A percentile compares a stretch with the other conserved stretches of the same genome.
Evolutionary conservation across 768 basidiomycete genomes (phyloP).

Genomic region (Lepiota subincarnata): DNA sequence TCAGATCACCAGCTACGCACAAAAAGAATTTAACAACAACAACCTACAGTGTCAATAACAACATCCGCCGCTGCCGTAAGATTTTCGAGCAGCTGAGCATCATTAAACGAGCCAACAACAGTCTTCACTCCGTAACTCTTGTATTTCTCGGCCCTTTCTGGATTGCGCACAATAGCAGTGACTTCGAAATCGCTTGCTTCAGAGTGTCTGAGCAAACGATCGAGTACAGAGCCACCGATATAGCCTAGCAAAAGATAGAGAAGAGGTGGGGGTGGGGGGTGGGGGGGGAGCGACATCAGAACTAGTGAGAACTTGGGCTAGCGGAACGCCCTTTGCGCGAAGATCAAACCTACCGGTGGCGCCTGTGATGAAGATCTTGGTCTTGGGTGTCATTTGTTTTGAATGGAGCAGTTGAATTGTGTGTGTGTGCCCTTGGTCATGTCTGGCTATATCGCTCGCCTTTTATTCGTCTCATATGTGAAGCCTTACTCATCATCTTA

Average conservation of each 20-base stretch:
- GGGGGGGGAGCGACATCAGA: slow-evolving; percentile 2
- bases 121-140: slow-evolving; percentile 30
- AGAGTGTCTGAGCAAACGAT: slow-evolving; percentile 35
- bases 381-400: slow-evolving; percentile 16
- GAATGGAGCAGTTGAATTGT: no score
- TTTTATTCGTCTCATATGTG: no score
- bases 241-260: slow-evolving; percentile 33
- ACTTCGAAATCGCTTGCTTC: slow-evolving; percentile 30
- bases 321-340: no score
- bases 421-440: no score
- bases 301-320: background rate
- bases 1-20: background rate
- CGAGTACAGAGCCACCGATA: slow-evolving; percentile 45
- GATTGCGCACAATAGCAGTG: slow-evolving; percentile 41
- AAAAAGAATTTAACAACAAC: background rate
- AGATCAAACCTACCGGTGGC: slow-evolving; percentile 31
- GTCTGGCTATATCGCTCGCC: no score
- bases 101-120: slow-evolving; percentile 42
- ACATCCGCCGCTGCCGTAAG: slow-evolving; percentile 41
- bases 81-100: slow-evolving; percentile 36
- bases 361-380: slow-evolving; percentile 36
- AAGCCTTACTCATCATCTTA: no score
- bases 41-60: slow-evolving; percentile 29
- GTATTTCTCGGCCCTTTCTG: slow-evolving; percentile 41
- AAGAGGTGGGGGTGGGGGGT: no score